A percentile compares a stretch with the other conserved stretches of the same genome.
Conservation (phyloP, 495 filamentous ascomycete genomes). For the Neurospora terricola region DNA sequence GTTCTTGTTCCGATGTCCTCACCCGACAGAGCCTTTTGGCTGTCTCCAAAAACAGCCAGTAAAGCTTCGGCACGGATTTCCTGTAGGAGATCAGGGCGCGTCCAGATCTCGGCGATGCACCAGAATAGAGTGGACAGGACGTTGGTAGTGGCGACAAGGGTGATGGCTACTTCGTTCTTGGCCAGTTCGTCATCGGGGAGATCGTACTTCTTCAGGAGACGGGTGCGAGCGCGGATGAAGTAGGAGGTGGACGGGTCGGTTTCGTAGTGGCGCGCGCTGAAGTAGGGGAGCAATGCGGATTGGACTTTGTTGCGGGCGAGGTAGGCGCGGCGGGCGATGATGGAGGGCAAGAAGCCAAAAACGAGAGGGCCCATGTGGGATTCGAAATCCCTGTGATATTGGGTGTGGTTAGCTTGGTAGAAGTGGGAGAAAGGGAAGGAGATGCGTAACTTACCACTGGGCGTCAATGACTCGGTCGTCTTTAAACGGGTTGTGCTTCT, state of each 20-base stretch:
- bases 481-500: conserved; percentile 14
- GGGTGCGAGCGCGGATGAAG: conserved; percentile 1
- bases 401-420: conserved; percentile 5
- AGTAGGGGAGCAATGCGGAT: conserved; percentile 2
- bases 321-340: conserved; percentile 23
- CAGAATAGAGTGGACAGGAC: conserved; percentile 15
- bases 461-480: conserved; percentile 14
- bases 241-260: background rate
- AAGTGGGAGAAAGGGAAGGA: background rate
- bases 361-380: conserved; percentile 20
- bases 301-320: conserved; percentile 12
- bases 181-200: conserved; percentile 1
- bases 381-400: conserved; percentile 12
- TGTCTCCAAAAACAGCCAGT: background rate
- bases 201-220: conserved; percentile 1
- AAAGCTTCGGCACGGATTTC: conserved; percentile 6
- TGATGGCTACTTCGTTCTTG: conserved; percentile 5
- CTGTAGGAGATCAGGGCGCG: conserved; percentile 3
- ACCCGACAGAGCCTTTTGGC: background rate
- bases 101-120: conserved; percentile 8
- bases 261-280: background rate
- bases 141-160: conserved; percentile 7
- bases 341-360: conserved; percentile 15
- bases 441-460: conserved; percentile 3
- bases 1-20: background rate